A percentile compares a stretch with the other conserved stretches of the same genome.
phyloP scores from a whole-genome alignment of 2,329 filamentous ascomycete species.

The Aureobasidium vineae region DNA sequence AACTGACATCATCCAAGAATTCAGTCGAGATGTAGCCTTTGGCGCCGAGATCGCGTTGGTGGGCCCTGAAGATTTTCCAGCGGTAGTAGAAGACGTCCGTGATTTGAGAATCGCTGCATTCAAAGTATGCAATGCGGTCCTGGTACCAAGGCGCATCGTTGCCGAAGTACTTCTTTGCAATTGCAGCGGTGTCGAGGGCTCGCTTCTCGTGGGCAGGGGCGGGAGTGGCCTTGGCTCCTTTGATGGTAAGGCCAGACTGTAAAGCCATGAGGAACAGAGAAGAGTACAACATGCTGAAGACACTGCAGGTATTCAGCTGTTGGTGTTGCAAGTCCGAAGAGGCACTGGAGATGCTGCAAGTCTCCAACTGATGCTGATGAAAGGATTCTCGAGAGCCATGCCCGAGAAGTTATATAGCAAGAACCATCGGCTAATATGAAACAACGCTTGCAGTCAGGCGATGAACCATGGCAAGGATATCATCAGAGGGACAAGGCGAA shows the following conservation, averaged over 20 bases:
- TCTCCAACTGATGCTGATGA: background rate
- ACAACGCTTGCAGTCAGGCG: background rate
- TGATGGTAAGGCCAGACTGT: background rate
- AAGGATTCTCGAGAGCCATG: background rate
- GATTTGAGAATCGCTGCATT: conserved; percentile 41
- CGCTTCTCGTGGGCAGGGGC: background rate
- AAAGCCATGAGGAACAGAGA: background rate
- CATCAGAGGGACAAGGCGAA: background rate
- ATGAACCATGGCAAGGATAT: background rate
- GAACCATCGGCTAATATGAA: conserved; percentile 9
- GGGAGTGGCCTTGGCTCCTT: background rate
- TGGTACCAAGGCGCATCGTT: conserved; percentile 46
- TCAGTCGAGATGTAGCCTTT: conserved; percentile 49
- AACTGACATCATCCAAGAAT: conserved; percentile 47
- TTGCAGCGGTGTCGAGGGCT: conserved; percentile 1
- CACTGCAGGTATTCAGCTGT: background rate
- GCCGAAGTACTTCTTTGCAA: conserved; percentile 38
- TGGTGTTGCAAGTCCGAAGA: background rate
- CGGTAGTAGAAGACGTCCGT: conserved; percentile 50
- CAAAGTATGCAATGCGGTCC: conserved; percentile 43
- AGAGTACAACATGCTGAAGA: conserved; percentile 15
- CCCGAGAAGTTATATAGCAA: background rate
- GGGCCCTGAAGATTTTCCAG: conserved; percentile 47
- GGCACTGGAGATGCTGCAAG: background rate
- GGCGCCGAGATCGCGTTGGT: conserved; percentile 46